These are phyloP conservation scores for Candida neerlandica DNA, from an alignment of 1,139 yeast genomes.

Conservation along the genomic window DNA sequence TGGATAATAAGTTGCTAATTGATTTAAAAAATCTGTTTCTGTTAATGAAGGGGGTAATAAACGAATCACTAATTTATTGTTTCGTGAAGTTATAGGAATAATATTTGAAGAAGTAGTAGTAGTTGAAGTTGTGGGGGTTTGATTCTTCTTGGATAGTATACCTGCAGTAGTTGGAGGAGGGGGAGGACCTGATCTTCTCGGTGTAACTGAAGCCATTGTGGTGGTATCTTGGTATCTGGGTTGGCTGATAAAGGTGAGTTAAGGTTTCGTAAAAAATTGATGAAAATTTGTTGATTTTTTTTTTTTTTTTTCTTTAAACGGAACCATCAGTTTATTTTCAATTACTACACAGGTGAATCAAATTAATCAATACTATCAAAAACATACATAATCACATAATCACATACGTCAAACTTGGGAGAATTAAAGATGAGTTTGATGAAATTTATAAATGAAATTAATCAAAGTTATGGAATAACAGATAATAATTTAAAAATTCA, in stretches of 20 bases:
- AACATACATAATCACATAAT: background rate
- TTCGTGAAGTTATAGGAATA: conserved; percentile 1
- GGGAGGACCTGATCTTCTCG: conserved; percentile 10
- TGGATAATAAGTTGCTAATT: conserved; percentile 19
- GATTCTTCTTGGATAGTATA: conserved; percentile 1
- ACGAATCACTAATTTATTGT: conserved; percentile 19
- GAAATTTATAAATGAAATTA: conserved; percentile 11
- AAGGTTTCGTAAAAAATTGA: background rate
- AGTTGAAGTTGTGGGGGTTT: conserved; percentile 1
- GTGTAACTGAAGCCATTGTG: conserved; percentile 15
- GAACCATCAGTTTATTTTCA: background rate
- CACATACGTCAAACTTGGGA: too few species aligned
- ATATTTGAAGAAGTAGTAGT: background rate
- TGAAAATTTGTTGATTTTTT: conserved; percentile 2
- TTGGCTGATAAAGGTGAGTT: too few species aligned
- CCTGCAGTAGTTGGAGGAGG: too few species aligned
- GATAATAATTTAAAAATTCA: conserved; percentile 9
- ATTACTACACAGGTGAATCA: background rate
- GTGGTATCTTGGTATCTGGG: background rate
- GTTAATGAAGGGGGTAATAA: conserved; percentile 24
- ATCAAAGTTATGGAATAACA: conserved; percentile 10
- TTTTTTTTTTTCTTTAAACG: background rate
- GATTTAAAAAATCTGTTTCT: conserved; percentile 21
- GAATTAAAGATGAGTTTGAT: conserved; percentile 24
- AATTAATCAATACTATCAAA: too few species aligned